Conservation (phyloP, 164 flowering plant genomes). For the Chimonanthus salicifolius region DNA sequence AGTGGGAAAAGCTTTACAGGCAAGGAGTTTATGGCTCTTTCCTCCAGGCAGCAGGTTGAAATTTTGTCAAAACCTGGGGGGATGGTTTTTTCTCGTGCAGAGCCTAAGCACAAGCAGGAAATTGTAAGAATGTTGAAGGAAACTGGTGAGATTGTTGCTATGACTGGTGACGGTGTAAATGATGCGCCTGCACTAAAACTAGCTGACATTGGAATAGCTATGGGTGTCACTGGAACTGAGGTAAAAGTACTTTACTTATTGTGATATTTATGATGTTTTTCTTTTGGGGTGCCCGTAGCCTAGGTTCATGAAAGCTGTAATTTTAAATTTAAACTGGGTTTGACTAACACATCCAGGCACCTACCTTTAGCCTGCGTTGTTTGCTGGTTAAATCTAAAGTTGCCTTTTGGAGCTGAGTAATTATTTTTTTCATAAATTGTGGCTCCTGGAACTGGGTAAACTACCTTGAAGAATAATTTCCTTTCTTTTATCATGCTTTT, state of each 20-base stretch:
- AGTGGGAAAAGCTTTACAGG: conserved; percentile 63
- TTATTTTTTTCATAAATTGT: neutral
- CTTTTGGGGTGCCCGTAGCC: too few species aligned
- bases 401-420: neutral
- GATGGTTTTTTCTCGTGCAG: conserved; percentile 77
- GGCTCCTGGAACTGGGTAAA: neutral
- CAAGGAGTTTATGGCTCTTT: conserved; percentile 69
- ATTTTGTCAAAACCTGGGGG: conserved; percentile 68
- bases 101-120: conserved; percentile 93
- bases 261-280: neutral
- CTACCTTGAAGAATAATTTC: neutral
- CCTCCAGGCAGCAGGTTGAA: conserved; percentile 42
- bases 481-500: neutral
- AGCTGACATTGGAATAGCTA: conserved; percentile 89
- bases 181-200: conserved; percentile 95
- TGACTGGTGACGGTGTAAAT: conserved; percentile 99
- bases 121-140: conserved; percentile 88
- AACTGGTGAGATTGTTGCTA: conserved; percentile 86
- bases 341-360: too few species aligned
- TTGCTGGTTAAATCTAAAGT: neutral
- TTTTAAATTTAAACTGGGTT: too few species aligned
- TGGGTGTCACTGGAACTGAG: conserved; percentile 97
- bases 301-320: too few species aligned
- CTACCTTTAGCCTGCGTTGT: too few species aligned
- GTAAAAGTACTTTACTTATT: conserved; percentile 23